A percentile compares a stretch with the other conserved stretches of the same genome.
phyloP scores from a whole-genome alignment of 345 rosid genomes.

The Eucalyptus cloeziana region DNA sequence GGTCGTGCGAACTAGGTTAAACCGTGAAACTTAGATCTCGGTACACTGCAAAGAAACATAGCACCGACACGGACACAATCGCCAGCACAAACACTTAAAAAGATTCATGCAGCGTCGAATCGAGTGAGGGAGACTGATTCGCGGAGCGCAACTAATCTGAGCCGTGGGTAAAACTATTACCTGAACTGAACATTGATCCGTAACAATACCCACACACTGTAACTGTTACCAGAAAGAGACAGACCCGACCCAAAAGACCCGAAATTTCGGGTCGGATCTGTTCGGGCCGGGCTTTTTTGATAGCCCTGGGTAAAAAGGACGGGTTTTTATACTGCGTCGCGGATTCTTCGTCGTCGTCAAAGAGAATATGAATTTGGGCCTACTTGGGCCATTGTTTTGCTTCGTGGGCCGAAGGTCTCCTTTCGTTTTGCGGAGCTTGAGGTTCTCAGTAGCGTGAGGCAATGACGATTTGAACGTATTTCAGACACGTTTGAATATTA shows the following conservation, averaged over 20 bases:
- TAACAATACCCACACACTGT: no score
- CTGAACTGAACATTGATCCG: no score
- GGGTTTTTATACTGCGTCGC: not conserved
- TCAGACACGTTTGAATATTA: not conserved
- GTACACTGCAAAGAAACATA: not conserved
- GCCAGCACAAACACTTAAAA: rapidly evolving
- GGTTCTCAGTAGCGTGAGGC: not conserved
- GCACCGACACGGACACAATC: not conserved
- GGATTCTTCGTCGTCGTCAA: not conserved
- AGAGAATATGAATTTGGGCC: not conserved
- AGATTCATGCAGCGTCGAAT: not conserved
- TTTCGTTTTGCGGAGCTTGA: not conserved
- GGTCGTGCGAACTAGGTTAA: no score
- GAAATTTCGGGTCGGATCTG: no score
- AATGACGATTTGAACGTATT: not conserved
- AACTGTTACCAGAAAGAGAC: no score
- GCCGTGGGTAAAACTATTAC: not conserved
- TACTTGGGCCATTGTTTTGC: not conserved
- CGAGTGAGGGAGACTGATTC: not conserved
- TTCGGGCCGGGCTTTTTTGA: no score
- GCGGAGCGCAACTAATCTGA: not conserved
- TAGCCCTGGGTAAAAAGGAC: not conserved
- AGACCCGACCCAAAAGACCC: no score
- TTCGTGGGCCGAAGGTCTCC: not conserved
- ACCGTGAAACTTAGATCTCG: not conserved